These are phyloP conservation scores for Pseudogymnoascus sp. DNA, from an alignment of 2,329 filamentous ascomycete species.

Conservation along the genomic window DNA sequence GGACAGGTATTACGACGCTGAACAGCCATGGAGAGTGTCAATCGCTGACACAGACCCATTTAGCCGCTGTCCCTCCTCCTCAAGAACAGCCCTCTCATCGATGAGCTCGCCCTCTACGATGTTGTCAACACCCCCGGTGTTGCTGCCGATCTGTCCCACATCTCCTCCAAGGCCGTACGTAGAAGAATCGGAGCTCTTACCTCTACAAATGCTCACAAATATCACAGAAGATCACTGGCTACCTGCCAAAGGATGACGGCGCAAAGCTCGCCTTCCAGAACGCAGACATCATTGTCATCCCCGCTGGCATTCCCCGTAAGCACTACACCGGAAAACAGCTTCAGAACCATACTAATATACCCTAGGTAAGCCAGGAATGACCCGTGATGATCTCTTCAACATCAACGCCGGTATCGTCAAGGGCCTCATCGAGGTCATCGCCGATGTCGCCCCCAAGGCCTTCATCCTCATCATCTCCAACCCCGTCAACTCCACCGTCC, in stretches of 20 bases:
- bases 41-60: constrained; percentile 12
- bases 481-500: constrained; percentile 98
- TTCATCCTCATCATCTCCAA: constrained; percentile 97
- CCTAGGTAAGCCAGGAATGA: constrained; percentile 97
- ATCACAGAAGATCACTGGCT: constrained; percentile 72
- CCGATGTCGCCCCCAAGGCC: constrained; percentile 84
- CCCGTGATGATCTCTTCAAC: constrained; percentile 98
- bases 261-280: constrained; percentile 83
- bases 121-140: constrained; percentile 98
- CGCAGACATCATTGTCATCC: constrained; percentile 93
- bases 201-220: constrained; percentile 25
- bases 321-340: constrained; percentile 21
- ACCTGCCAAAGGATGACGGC: constrained; percentile 78
- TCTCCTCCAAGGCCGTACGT: constrained; percentile 68
- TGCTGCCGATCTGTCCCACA: constrained; percentile 92
- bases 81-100: constrained; percentile 80
- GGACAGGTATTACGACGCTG: constrained; percentile 64
- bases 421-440: constrained; percentile 80
- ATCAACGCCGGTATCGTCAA: constrained; percentile 98
- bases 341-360: constrained; percentile 13
- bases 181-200: constrained; percentile 5
- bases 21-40: constrained; percentile 10
- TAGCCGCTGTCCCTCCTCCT: constrained; percentile 94
- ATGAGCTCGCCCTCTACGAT: constrained; percentile 96
- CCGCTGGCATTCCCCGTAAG: constrained; percentile 93